Conservation (phyloP, 2,329 filamentous ascomycete species). For the Teratosphaeria zuluensis region DNA sequence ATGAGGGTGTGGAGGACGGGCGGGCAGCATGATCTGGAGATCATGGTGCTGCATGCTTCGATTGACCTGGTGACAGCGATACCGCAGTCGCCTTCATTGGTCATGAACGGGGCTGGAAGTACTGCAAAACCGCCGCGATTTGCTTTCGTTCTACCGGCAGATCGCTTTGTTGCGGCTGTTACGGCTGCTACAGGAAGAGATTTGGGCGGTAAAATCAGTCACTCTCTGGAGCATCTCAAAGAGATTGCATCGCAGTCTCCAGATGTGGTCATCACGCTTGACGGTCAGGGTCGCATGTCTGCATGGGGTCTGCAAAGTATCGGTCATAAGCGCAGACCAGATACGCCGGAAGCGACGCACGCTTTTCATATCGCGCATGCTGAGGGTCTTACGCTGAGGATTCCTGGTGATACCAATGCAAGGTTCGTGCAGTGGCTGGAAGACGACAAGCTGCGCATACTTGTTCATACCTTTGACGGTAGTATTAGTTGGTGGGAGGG, state of each 20-base stretch:
- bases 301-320: constrained; percentile 89
- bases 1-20: constrained; percentile 76
- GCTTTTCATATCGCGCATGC: constrained; percentile 84
- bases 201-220: constrained; percentile 43
- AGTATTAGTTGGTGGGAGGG: constrained; percentile 73
- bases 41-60: constrained; percentile 68
- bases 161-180: constrained; percentile 62
- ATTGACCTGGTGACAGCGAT: constrained; percentile 69
- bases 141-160: constrained; percentile 73
- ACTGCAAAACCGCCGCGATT: constrained; percentile 41
- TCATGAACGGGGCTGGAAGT: constrained; percentile 39
- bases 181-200: constrained; percentile 43
- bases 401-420: constrained; percentile 10
- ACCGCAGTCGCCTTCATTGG: constrained; percentile 20
- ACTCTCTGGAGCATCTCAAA: constrained; percentile 73
- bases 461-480: constrained; percentile 79
- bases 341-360: constrained; percentile 37
- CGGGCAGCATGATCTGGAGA: constrained; percentile 60
- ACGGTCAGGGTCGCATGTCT: constrained; percentile 77
- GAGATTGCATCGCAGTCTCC: constrained; percentile 76
- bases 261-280: constrained; percentile 78
- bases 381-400: constrained; percentile 39
- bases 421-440: constrained; percentile 20
- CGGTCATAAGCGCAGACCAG: constrained; percentile 52
- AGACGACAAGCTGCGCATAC: constrained; percentile 35